Conservation (phyloP, 257 asterid species). For the Nemophila menziesii region DNA sequence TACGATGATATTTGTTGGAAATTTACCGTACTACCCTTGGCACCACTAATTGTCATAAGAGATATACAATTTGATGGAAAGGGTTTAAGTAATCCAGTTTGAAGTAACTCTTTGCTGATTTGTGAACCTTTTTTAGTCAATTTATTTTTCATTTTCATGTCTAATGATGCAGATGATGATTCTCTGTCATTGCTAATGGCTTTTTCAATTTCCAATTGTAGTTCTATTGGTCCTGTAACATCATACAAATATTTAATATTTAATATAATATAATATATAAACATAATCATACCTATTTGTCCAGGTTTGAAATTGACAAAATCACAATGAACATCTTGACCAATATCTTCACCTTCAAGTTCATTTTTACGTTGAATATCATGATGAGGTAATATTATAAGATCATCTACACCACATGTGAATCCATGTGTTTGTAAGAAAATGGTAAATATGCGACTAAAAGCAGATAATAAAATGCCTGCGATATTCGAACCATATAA, state of each 20-base stretch:
- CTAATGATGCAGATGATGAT: slow-evolving; percentile 68
- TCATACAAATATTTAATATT: slow-evolving; percentile 13
- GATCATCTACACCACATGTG: slow-evolving; percentile 96
- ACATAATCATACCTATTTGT: slow-evolving; percentile 49
- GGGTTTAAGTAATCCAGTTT: slow-evolving; percentile 65
- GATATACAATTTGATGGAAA: slow-evolving; percentile 94
- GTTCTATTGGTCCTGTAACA: slow-evolving; percentile 66
- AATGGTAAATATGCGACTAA: slow-evolving; percentile 78
- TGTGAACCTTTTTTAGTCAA: slow-evolving; percentile 68
- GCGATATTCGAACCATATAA: slow-evolving; percentile 86
- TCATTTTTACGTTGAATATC: slow-evolving; percentile 70
- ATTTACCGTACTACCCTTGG: slow-evolving; percentile 98
- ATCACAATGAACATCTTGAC: slow-evolving; percentile 89
- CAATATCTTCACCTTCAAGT: slow-evolving; percentile 89
- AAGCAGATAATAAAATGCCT: slow-evolving; percentile 79
- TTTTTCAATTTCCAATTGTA: slow-evolving; percentile 88
- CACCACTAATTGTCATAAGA: slow-evolving; percentile 93
- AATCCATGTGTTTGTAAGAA: slow-evolving; percentile 87
- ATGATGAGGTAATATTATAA: slow-evolving; percentile 58
- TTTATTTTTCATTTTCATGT: slow-evolving; percentile 91
- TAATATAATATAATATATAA: too few species aligned
- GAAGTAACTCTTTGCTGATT: slow-evolving; percentile 73
- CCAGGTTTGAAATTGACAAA: slow-evolving; percentile 77
- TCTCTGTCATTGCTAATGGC: slow-evolving; percentile 58
- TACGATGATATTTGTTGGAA: slow-evolving; percentile 97